Conservation (phyloP, 306 rosid genomes). For the Rosa persica region DNA sequence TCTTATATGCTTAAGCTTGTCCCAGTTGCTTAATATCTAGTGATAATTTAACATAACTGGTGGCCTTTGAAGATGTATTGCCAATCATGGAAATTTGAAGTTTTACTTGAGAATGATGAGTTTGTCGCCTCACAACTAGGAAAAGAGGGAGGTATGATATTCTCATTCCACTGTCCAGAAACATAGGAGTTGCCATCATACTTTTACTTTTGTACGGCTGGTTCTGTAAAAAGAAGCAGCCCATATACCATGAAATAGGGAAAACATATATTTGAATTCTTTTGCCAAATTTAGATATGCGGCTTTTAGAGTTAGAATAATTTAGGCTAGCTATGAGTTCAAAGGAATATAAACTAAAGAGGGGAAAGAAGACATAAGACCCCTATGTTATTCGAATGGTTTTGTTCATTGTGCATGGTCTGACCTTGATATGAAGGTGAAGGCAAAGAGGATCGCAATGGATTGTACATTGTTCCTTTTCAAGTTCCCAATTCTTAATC, state of each 20-base stretch:
- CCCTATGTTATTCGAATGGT: neutral
- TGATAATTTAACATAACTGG: too few relatives aligned
- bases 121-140: neutral
- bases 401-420: neutral
- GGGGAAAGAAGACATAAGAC: neutral
- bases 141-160: neutral
- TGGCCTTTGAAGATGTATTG: too few relatives aligned
- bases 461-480: neutral
- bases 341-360: neutral
- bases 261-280: neutral
- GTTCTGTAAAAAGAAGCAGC: too few relatives aligned
- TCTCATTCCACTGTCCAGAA: neutral
- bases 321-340: neutral
- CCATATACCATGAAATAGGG: neutral
- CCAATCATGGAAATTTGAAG: neutral
- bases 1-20: neutral
- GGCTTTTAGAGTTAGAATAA: neutral
- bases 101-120: neutral
- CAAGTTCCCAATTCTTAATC: neutral
- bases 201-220: neutral
- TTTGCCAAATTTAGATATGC: neutral
- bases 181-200: neutral
- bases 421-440: constrained; percentile 4
- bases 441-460: neutral
- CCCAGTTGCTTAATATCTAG: neutral